These are phyloP conservation scores for Salix brachista DNA, from an alignment of 345 rosid species.

Conservation along the genomic window DNA sequence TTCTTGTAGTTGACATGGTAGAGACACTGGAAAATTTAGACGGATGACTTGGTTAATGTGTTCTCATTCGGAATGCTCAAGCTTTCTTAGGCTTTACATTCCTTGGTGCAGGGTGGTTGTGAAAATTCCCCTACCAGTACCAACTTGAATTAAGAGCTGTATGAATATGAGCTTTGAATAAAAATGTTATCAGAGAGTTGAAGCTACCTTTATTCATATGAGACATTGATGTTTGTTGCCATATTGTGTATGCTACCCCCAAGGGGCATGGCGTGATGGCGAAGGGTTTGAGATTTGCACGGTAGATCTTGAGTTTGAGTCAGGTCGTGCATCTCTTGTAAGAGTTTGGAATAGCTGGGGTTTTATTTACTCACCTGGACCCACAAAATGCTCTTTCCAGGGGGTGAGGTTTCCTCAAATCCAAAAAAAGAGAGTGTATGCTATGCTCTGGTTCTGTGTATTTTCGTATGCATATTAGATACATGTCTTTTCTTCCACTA, in stretches of 20 bases:
- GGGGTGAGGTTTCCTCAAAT: too few species aligned
- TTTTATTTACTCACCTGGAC: too few species aligned
- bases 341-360: too few species aligned
- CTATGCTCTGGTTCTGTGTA: not conserved
- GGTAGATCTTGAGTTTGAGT: too few species aligned
- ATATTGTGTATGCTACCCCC: too few species aligned
- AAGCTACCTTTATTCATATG: not conserved
- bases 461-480: not conserved
- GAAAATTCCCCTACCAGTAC: not conserved
- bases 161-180: not conserved
- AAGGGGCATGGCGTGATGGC: too few species aligned
- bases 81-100: not conserved
- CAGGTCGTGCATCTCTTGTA: too few species aligned
- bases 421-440: not conserved
- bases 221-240: not conserved
- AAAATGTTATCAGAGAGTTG: not conserved
- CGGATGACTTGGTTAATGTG: not conserved
- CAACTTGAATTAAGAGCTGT: not conserved
- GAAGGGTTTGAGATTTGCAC: too few species aligned
- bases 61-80: not conserved
- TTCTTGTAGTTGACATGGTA: not conserved
- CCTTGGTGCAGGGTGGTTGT: not conserved
- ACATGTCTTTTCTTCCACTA: not conserved
- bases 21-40: not conserved
- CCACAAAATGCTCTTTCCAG: too few species aligned